These are phyloP conservation scores for Cudoniella acicularis DNA, from an alignment of 495 filamentous ascomycete genomes.

Conservation along the genomic window DNA sequence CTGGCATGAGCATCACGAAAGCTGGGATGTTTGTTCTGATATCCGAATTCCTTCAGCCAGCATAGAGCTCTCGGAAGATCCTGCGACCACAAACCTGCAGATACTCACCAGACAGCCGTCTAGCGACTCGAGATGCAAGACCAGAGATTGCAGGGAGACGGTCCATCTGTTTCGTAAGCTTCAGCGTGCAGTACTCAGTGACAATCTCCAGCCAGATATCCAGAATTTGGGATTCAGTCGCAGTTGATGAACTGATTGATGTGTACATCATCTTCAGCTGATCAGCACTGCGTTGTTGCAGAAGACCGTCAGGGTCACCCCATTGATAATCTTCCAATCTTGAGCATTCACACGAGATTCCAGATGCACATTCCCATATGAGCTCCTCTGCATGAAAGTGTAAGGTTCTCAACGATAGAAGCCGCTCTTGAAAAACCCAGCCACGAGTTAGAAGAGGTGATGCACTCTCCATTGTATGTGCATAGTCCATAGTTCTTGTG, in stretches of 20 bases:
- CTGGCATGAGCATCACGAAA: neutral
- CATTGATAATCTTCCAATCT: neutral
- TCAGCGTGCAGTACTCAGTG: neutral
- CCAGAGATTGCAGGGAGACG: neutral
- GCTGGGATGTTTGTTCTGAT: neutral
- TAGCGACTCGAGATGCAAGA: neutral
- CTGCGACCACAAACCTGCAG: neutral
- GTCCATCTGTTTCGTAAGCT: neutral
- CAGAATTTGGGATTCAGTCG: neutral
- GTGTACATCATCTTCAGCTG: neutral
- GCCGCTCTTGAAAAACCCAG: constrained; percentile 35
- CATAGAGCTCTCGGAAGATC: neutral
- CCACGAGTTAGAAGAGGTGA: constrained; percentile 23
- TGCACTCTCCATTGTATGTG: neutral
- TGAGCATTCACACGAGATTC: constrained; percentile 21
- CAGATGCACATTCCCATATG: constrained; percentile 18
- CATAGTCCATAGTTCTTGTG: neutral
- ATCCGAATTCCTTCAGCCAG: neutral
- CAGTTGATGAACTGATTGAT: neutral
- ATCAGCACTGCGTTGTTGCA: neutral
- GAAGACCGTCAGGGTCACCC: neutral
- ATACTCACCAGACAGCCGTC: neutral
- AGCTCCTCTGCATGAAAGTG: constrained; percentile 25
- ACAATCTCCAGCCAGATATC: neutral
- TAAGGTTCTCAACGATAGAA: constrained; percentile 25